These are phyloP conservation scores for Danielia reshetovae DNA, from an alignment of 805 yeast species.

Conservation along the genomic window DNA sequence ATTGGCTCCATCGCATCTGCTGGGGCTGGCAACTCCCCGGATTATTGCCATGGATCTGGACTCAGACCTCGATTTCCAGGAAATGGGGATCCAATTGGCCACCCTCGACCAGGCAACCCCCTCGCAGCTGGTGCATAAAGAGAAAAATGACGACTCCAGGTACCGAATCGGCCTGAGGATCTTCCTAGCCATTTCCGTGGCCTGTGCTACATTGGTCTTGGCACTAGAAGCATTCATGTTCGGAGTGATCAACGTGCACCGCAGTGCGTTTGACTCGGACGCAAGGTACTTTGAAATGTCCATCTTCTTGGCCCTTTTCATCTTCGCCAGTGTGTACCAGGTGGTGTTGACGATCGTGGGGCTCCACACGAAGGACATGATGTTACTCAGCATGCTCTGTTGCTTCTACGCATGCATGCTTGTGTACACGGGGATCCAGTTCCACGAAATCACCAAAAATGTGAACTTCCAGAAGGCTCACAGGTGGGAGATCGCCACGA, in stretches of 20 bases:
- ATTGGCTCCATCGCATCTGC: no score
- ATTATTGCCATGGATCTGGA: no score
- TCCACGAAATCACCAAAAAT: constrained; percentile 31
- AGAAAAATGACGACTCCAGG: not conserved
- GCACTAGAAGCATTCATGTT: constrained; percentile 38
- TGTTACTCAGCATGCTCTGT: constrained; percentile 36
- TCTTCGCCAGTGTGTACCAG: constrained; percentile 44
- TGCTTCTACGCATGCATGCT: constrained; percentile 40
- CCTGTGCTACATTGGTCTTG: constrained; percentile 31
- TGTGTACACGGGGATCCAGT: constrained; percentile 45
- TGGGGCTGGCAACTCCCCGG: no score
- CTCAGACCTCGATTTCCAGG: no score
- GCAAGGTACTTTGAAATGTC: constrained; percentile 27
- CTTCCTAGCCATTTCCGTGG: constrained; percentile 27
- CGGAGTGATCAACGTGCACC: constrained; percentile 35
- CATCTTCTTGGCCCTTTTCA: constrained; percentile 45
- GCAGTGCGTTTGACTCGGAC: constrained; percentile 13
- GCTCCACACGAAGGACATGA: constrained; percentile 35
- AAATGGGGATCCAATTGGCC: no score
- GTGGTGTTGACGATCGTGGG: constrained; percentile 36
- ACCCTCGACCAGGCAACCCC: no score
- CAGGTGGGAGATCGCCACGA: constrained; percentile 28
- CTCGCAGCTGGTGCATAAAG: no score
- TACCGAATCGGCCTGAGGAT: constrained; percentile 5
- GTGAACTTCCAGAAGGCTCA: constrained; percentile 16